phyloP scores from a whole-genome alignment of 352 stramenopile species.

The Phytopythium boreale region DNA sequence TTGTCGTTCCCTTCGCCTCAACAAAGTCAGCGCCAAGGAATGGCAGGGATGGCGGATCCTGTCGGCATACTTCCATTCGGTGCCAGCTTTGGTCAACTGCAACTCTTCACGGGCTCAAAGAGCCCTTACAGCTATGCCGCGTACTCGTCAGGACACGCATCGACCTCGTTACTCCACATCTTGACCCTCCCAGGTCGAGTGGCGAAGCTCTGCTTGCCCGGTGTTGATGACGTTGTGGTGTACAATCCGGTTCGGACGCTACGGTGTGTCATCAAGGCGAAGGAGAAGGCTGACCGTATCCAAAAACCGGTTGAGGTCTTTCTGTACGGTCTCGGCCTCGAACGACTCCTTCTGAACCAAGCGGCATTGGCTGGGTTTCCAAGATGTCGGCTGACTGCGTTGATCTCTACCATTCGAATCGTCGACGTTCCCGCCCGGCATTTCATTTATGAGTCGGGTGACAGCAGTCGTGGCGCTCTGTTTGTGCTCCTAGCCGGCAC shows the following conservation, averaged over 20 bases:
- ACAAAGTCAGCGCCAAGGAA: not conserved
- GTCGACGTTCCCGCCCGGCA: conserved; percentile 15
- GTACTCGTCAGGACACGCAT: conserved; percentile 15
- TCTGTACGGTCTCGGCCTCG: conserved; percentile 9
- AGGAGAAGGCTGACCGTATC: not conserved
- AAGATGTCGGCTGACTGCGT: conserved; percentile 13
- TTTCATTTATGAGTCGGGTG: conserved; percentile 26
- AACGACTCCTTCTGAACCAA: conserved; percentile 18
- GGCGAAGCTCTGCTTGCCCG: conserved; percentile 23
- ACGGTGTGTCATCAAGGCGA: conserved; percentile 25
- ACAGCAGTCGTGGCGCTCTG: conserved; percentile 12
- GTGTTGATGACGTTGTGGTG: conserved; percentile 30
- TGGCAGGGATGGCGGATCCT: conserved; percentile 16
- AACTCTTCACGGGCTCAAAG: conserved; percentile 30
- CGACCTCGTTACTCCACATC: conserved; percentile 12
- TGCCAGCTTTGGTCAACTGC: conserved; percentile 36
- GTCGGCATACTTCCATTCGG: conserved; percentile 35
- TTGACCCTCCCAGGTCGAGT: conserved; percentile 27
- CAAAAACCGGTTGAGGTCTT: conserved; percentile 1
- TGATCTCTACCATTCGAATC: conserved; percentile 13
- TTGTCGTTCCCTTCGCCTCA: not conserved
- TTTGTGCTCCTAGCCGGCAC: conserved; percentile 21
- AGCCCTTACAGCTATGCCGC: conserved; percentile 39
- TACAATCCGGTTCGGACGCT: conserved; percentile 39
- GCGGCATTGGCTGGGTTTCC: conserved; percentile 22